phyloP scores from a whole-genome alignment of 2,329 filamentous ascomycete species.

The Fusarium burgessii region DNA sequence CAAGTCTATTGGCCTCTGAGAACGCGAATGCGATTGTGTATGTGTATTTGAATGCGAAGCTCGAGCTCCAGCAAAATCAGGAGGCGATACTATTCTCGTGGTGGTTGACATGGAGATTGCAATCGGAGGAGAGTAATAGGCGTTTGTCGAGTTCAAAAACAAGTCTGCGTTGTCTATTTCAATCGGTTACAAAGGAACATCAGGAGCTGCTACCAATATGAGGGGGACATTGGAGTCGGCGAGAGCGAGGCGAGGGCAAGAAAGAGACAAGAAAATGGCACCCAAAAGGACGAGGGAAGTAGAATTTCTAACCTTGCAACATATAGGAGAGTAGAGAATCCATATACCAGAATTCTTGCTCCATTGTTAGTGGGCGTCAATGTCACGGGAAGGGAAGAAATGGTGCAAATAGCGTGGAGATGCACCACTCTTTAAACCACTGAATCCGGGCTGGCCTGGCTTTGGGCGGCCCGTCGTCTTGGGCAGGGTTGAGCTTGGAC shows the following conservation, averaged over 20 bases:
- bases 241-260: background rate
- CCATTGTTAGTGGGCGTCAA: constrained; percentile 39
- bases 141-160: constrained; percentile 34
- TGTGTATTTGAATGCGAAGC: background rate
- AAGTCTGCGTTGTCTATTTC: constrained; percentile 40
- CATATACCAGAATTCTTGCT: constrained; percentile 41
- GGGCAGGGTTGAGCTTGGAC: constrained; percentile 2
- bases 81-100: constrained; percentile 35
- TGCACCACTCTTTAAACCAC: constrained; percentile 13
- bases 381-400: constrained; percentile 33
- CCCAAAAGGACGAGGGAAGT: constrained; percentile 1
- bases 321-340: constrained; percentile 39
- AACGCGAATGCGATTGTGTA: constrained; percentile 22
- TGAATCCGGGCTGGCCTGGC: constrained; percentile 2
- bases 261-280: background rate
- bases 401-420: constrained; percentile 32
- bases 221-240: constrained; percentile 11
- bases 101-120: constrained; percentile 44
- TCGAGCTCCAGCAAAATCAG: constrained; percentile 27
- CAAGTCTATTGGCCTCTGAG: constrained; percentile 31
- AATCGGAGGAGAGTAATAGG: constrained; percentile 34
- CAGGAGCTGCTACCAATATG: constrained; percentile 36
- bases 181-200: constrained; percentile 39
- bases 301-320: constrained; percentile 45
- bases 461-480: constrained; percentile 1